Conservation (phyloP, 352 stramenopile genomes). For the Lagenidium giganteum region DNA sequence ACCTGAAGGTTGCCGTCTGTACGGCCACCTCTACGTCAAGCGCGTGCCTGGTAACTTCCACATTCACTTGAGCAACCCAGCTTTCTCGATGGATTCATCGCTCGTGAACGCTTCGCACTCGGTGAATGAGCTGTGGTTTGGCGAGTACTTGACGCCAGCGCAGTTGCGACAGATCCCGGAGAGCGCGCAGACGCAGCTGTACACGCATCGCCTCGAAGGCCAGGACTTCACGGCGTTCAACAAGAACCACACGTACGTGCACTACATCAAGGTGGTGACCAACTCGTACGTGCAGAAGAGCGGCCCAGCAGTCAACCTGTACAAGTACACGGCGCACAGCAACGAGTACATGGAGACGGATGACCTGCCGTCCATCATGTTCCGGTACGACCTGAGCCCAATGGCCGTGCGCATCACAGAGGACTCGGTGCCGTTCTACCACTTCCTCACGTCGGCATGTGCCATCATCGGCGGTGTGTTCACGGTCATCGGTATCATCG, state of each 20-base stretch:
- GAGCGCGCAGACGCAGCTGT: slow-evolving; percentile 85
- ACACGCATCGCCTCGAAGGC: slow-evolving; percentile 93
- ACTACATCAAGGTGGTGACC: slow-evolving; percentile 99
- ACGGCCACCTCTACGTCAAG: slow-evolving; percentile 80
- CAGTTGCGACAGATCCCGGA: slow-evolving; percentile 85
- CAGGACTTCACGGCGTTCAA: slow-evolving; percentile 86
- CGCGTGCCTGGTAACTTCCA: slow-evolving; percentile 98
- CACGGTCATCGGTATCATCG: slow-evolving; percentile 80
- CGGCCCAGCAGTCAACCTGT: slow-evolving; percentile 53
- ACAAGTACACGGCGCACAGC: slow-evolving; percentile 89
- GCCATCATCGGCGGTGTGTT: slow-evolving; percentile 81
- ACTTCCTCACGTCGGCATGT: slow-evolving; percentile 79
- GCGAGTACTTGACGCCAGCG: slow-evolving; percentile 63
- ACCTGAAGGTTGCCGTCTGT: slow-evolving; percentile 74
- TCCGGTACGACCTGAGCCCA: slow-evolving; percentile 86
- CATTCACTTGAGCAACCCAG: slow-evolving; percentile 96
- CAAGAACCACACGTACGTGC: slow-evolving; percentile 96
- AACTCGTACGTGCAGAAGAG: slow-evolving; percentile 77
- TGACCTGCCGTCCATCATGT: slow-evolving; percentile 87
- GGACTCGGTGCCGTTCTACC: slow-evolving; percentile 80
- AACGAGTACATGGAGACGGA: slow-evolving; percentile 87
- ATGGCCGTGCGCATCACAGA: slow-evolving; percentile 95
- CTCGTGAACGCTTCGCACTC: slow-evolving; percentile 94
- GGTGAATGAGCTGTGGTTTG: slow-evolving; percentile 97
- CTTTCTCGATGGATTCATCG: slow-evolving; percentile 83